These are phyloP conservation scores for Magnolia officinalis DNA, from an alignment of 164 flowering plant genomes.

Conservation along the genomic window DNA sequence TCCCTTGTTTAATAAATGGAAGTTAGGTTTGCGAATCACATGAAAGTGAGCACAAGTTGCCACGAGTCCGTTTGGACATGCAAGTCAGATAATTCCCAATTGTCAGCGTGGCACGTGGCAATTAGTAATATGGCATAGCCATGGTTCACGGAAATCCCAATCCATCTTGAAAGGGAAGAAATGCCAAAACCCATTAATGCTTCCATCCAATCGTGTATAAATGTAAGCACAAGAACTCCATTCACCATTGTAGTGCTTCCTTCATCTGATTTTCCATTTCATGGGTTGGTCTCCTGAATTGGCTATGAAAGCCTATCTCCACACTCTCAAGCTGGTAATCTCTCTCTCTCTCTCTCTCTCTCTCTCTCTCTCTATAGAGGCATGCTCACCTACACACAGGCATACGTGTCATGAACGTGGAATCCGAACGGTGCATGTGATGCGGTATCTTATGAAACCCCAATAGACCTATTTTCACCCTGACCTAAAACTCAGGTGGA, in stretches of 20 bases:
- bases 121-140: not conserved
- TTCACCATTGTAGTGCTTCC: not conserved
- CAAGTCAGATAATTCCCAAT: not conserved
- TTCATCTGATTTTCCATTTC: not conserved
- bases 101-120: not conserved
- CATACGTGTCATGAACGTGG: no score
- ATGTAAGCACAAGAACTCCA: not conserved
- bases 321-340: constrained; percentile 3
- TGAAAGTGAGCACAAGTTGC: not conserved
- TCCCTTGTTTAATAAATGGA: not conserved
- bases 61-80: not conserved
- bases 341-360: not conserved
- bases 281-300: constrained; percentile 14
- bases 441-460: no score
- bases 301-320: constrained; percentile 11
- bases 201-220: not conserved
- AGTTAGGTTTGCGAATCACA: not conserved
- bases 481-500: no score
- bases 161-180: not conserved
- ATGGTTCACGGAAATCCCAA: not conserved
- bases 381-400: no score
- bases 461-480: no score
- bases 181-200: not conserved
- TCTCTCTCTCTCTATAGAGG: no score
- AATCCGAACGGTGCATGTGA: no score